phyloP scores from a whole-genome alignment of 805 yeast genomes.

The Candida ponderosae region DNA sequence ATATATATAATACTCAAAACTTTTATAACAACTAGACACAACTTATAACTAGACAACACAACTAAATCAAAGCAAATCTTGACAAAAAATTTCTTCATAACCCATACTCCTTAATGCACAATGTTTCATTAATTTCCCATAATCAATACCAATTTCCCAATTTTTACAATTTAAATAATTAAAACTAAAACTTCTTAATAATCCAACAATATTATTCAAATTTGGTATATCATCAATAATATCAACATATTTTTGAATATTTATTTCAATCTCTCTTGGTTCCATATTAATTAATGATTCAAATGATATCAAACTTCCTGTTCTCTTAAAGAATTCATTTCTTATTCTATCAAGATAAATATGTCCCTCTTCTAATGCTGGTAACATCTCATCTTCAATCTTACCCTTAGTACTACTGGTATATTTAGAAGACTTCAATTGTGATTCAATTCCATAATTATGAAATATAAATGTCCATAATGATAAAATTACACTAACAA shows the following conservation, averaged over 20 bases:
- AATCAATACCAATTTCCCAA: slow-evolving; percentile 38
- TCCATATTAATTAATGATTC: background rate
- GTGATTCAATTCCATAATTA: slow-evolving; percentile 28
- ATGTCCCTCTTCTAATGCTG: background rate
- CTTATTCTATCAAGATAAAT: background rate
- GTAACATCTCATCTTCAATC: background rate
- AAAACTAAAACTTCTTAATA: slow-evolving; percentile 30
- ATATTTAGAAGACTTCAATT: slow-evolving; percentile 12
- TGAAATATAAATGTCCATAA: slow-evolving; percentile 36
- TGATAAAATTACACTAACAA: slow-evolving; percentile 20
- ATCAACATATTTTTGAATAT: background rate
- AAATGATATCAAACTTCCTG: background rate
- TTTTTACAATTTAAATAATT: slow-evolving; percentile 21
- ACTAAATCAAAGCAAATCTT: background rate
- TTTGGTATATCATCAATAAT: slow-evolving; percentile 1
- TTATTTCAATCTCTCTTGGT: background rate
- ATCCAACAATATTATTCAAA: slow-evolving; percentile 37
- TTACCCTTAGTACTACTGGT: slow-evolving; percentile 2
- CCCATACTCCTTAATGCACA: slow-evolving; percentile 40
- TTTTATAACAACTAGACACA: too few relatives aligned
- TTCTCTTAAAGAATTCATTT: slow-evolving; percentile 3
- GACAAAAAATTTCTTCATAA: slow-evolving; percentile 6
- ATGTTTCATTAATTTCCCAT: slow-evolving; percentile 32
- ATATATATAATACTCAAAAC: too few relatives aligned
- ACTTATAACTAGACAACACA: too few relatives aligned